Evolutionary conservation across 805 yeast genomes (phyloP).

Genomic region (Metschnikowia bowlesiae): DNA sequence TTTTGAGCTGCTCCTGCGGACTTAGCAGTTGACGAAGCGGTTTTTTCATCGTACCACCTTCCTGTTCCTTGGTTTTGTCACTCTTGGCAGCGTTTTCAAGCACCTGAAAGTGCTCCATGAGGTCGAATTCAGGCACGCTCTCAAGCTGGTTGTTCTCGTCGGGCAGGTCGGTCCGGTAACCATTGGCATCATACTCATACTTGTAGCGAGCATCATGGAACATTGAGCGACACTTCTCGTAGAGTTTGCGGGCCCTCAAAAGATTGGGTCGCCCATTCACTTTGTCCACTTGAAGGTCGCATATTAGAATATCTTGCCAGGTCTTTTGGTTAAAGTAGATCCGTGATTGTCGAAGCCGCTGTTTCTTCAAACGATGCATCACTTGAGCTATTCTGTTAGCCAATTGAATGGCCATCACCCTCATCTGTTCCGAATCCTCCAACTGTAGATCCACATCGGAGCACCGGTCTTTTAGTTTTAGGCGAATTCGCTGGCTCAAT

Average conservation of each 20-base stretch:
- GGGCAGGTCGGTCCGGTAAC: slow-evolving; percentile 4
- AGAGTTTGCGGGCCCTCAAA: slow-evolving; percentile 13
- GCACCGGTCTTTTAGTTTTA: background rate
- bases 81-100: slow-evolving; percentile 1
- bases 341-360: background rate
- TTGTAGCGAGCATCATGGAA: slow-evolving; percentile 23
- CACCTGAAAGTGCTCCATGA: slow-evolving; percentile 9
- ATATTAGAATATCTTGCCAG: slow-evolving; percentile 17
- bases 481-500: slow-evolving; percentile 6
- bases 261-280: slow-evolving; percentile 1
- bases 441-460: background rate
- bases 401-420: slow-evolving; percentile 11
- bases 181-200: slow-evolving; percentile 25
- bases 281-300: slow-evolving; percentile 5
- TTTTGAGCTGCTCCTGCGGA: slow-evolving; percentile 1
- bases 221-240: slow-evolving; percentile 22
- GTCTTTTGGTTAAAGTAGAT: background rate
- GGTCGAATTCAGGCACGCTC: slow-evolving; percentile 10
- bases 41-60: background rate
- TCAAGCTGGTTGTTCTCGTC: slow-evolving; percentile 5
- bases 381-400: slow-evolving; percentile 10
- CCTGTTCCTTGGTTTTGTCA: background rate
- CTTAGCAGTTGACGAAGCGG: background rate
- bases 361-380: background rate
- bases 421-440: slow-evolving; percentile 8